Evolutionary conservation across 352 stramenopile species (phyloP), one percentile per base, ranked within the genome.

Genomic region (Globisporangium cederbergense): DNA sequence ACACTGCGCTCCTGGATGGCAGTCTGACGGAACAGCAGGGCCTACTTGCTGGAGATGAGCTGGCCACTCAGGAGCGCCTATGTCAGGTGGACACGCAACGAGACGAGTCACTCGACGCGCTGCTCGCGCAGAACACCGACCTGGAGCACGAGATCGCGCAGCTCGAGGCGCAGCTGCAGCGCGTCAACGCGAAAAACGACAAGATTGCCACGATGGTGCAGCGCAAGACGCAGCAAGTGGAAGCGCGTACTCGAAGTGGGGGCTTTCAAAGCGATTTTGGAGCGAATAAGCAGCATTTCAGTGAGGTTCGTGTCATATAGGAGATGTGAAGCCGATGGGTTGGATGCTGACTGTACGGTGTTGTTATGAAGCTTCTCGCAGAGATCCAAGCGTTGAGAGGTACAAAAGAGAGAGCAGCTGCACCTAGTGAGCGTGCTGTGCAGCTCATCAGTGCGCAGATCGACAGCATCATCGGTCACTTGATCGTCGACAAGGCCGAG

Each of bases 121-220:
- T 78, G 16, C 16, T 61, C 34, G 38, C 43, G 6, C 34, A 49
- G 20, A 79, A 78, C 45, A 51, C 58, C 8, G 25, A 3, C 11
- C 55, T 82, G n/a, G 70, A 74, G 38, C 38, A 49, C 11, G 72
- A 82, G 11, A 70, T 82, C 55, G 47, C 58, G 13, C 58, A 34
- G 36, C 66, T 79, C 18, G 75, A 82, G 56, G 54, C 59, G 20
- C 62, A 67, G 16, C 42, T 82, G 30, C 64, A 67, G 36, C 58
- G 68, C 13, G 45, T 65, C 11, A 65, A 71, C 10, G 49, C 62
- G 5, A 68, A 64, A 32, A 79, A 79, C 47, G 72, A 76, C 25
- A 59, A 60, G 43, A 36, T 82, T 9, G 40, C 56, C 0, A 69
- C 61, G 18, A 54, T 78, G 18, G 70, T 79, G 57, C 70, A 82